Conservation (phyloP, 2,329 filamentous ascomycete species). For the Pezicula neosporulosa region DNA sequence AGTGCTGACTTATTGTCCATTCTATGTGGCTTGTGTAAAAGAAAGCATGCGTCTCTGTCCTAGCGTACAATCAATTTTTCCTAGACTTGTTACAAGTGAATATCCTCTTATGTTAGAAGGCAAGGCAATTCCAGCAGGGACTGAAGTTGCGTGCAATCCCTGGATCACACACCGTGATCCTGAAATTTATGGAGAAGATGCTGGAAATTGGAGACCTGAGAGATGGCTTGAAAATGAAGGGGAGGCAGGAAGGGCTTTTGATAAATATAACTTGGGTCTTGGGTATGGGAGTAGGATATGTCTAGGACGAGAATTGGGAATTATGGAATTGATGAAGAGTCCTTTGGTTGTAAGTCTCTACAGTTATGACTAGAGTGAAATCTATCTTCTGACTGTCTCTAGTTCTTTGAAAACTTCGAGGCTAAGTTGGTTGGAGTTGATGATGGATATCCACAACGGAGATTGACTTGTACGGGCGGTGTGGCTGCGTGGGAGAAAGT, state of each 20-base stretch:
- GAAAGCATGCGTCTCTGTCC: background rate
- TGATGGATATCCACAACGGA: no score
- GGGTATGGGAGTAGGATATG: background rate
- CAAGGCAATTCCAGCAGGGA: background rate
- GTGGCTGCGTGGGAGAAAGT: no score
- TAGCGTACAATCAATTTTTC: background rate
- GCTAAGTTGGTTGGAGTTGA: no score
- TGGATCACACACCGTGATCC: background rate
- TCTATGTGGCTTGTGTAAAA: background rate
- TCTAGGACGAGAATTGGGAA: background rate
- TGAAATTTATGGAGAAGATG: slow-evolving; percentile 25
- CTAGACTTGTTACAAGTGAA: background rate
- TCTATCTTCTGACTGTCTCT: no score
- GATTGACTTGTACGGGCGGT: no score
- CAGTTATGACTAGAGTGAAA: no score
- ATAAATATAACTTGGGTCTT: background rate
- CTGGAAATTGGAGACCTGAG: slow-evolving; percentile 41
- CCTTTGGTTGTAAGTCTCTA: background rate
- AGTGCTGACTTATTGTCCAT: background rate
- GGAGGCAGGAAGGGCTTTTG: background rate
- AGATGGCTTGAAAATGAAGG: slow-evolving; percentile 37
- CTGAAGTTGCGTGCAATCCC: slow-evolving; percentile 10
- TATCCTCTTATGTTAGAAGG: background rate
- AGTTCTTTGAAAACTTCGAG: no score
- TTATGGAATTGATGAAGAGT: background rate